phyloP scores from a whole-genome alignment of 2,329 filamentous ascomycete genomes.

The Corinectria fuckeliana region DNA sequence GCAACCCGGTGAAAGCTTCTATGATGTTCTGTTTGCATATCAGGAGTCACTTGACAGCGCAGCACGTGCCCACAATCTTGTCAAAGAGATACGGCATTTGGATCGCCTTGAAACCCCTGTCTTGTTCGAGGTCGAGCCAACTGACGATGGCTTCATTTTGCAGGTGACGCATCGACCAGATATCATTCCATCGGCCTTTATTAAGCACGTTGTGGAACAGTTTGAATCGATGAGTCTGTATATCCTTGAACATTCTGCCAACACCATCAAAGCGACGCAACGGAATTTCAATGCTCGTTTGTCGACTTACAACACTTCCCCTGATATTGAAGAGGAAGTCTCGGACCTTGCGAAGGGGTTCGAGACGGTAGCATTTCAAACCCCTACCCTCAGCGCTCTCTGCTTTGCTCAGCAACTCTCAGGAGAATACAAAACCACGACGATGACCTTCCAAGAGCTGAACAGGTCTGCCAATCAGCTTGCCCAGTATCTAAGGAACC shows the following conservation, averaged over 20 bases:
- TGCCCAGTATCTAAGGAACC: conserved; percentile 58
- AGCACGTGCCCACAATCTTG: conserved; percentile 38
- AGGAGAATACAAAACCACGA: conserved; percentile 41
- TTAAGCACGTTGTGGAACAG: conserved; percentile 64
- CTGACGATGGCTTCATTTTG: conserved; percentile 47
- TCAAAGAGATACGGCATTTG: conserved; percentile 64
- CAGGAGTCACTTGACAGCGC: conserved; percentile 70
- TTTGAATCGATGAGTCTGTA: conserved; percentile 58
- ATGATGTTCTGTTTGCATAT: conserved; percentile 83
- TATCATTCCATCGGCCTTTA: conserved; percentile 60
- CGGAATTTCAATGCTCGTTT: conserved; percentile 42
- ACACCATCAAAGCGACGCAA: conserved; percentile 17
- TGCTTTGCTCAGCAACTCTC: conserved; percentile 60
- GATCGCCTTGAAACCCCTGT: conserved; percentile 81
- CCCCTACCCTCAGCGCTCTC: conserved; percentile 66
- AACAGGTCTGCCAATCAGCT: conserved; percentile 69
- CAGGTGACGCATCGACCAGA: conserved; percentile 56
- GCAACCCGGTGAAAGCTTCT: conserved; percentile 64
- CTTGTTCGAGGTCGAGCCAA: conserved; percentile 78
- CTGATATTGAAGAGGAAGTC: conserved; percentile 41
- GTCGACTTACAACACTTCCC: conserved; percentile 57
- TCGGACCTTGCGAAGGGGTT: conserved; percentile 60
- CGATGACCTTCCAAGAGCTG: conserved; percentile 69
- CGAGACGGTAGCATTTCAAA: conserved; percentile 54
- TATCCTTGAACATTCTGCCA: conserved; percentile 37